phyloP scores from a whole-genome alignment of 768 basidiomycete species.

The Lyophyllum shimeji region DNA sequence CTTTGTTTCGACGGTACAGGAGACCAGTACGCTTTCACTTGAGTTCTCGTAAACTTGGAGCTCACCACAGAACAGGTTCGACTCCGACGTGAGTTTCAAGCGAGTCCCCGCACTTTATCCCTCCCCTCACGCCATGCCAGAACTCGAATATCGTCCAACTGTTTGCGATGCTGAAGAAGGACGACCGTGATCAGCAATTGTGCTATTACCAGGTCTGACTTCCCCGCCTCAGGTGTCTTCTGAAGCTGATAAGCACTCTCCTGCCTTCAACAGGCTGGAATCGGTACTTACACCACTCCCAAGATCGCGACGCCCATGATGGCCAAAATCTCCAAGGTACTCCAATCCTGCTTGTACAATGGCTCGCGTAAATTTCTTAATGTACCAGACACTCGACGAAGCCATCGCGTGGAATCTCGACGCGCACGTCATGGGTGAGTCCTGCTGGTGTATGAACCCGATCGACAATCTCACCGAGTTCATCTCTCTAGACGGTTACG shows the following conservation, averaged over 20 bases:
- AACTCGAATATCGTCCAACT: slow-evolving; percentile 53
- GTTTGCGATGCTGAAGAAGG: slow-evolving; percentile 52
- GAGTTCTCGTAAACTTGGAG: neutral
- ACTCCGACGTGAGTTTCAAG: slow-evolving; percentile 32
- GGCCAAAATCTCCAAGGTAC: slow-evolving; percentile 42
- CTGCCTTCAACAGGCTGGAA: slow-evolving; percentile 40
- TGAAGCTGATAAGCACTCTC: too few species aligned
- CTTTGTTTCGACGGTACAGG: slow-evolving; percentile 72
- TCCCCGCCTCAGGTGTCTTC: neutral
- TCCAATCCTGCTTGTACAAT: neutral
- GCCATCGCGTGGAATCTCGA: slow-evolving; percentile 48
- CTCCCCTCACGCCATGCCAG: slow-evolving; percentile 18
- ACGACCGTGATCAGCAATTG: slow-evolving; percentile 46
- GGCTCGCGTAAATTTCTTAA: neutral
- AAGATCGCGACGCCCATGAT: slow-evolving; percentile 43
- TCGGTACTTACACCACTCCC: slow-evolving; percentile 50
- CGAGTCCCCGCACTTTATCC: neutral
- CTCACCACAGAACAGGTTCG: slow-evolving; percentile 25
- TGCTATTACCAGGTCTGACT: slow-evolving; percentile 53
- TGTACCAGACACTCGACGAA: slow-evolving; percentile 35
- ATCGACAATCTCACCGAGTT: neutral
- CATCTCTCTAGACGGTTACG: slow-evolving; percentile 44
- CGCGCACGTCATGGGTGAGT: slow-evolving; percentile 49
- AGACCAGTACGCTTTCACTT: slow-evolving; percentile 31
- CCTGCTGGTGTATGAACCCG: neutral